A percentile compares a stretch with the other conserved stretches of the same genome.
Conservation (phyloP, 2,329 filamentous ascomycete species). For the Xylariales sp. region DNA sequence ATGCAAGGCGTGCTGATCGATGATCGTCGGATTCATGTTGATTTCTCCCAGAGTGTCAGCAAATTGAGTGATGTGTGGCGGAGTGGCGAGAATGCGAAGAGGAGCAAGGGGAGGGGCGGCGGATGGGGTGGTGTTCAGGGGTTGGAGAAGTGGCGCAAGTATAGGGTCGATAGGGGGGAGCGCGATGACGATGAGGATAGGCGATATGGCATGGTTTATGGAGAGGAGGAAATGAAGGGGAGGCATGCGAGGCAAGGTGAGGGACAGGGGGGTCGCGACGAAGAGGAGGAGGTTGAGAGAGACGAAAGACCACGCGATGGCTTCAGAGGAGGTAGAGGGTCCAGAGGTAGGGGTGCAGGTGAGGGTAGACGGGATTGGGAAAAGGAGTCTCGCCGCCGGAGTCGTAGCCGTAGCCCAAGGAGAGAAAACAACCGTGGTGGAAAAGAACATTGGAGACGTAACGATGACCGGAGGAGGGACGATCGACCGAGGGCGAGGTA, state of each 20-base stretch:
- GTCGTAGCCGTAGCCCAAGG: slow-evolving; percentile 28
- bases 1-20: slow-evolving; percentile 98
- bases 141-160: slow-evolving; percentile 87
- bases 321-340: no score
- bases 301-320: no score
- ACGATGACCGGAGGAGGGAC: slow-evolving; percentile 15
- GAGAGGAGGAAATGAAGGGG: slow-evolving; percentile 62
- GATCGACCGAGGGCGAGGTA: slow-evolving; percentile 14
- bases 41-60: slow-evolving; percentile 92
- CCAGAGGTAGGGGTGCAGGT: slow-evolving; percentile 19
- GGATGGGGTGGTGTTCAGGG: slow-evolving; percentile 81
- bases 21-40: slow-evolving; percentile 94
- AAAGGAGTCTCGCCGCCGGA: slow-evolving; percentile 24
- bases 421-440: slow-evolving; percentile 15
- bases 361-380: slow-evolving; percentile 23
- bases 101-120: slow-evolving; percentile 44
- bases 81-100: slow-evolving; percentile 76
- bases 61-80: slow-evolving; percentile 89
- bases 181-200: slow-evolving; percentile 34
- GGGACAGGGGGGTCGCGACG: slow-evolving; percentile 17
- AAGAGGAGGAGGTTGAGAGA: slow-evolving; percentile 19
- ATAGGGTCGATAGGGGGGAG: slow-evolving; percentile 46
- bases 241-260: slow-evolving; percentile 38
- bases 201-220: slow-evolving; percentile 77
- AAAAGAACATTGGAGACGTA: slow-evolving; percentile 7